Conservation (phyloP, 176 grass and related monocot species). For the barley (Hordeum vulgare) region MorexV3_pseudomolecules_assembly NC_058519.1:510560977-510561476, state of each 20-base stretch:
- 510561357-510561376: conserved; percentile 55
- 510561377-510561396: conserved; percentile 24
- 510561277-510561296: conserved; percentile 59
- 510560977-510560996: not conserved
- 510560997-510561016: not conserved
- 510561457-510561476: not conserved
- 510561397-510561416: conserved; percentile 38
- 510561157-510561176: not conserved
- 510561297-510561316: conserved; percentile 33
- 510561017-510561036: not conserved
- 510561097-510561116: not conserved
- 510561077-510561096: not conserved
- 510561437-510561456: not conserved
- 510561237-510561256: not conserved
- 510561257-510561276: conserved; percentile 67
- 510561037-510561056: not conserved
- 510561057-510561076: not conserved
- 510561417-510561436: not conserved
- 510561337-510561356: conserved; percentile 37
- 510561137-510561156: not conserved
- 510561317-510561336: conserved; percentile 36
- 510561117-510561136: not conserved
- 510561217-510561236: not conserved
- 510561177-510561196: not conserved
- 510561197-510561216: not conserved